Evolutionary conservation across 2,329 filamentous ascomycete genomes (phyloP).

Genomic region (Pochonia chlamydosporia): DNA sequence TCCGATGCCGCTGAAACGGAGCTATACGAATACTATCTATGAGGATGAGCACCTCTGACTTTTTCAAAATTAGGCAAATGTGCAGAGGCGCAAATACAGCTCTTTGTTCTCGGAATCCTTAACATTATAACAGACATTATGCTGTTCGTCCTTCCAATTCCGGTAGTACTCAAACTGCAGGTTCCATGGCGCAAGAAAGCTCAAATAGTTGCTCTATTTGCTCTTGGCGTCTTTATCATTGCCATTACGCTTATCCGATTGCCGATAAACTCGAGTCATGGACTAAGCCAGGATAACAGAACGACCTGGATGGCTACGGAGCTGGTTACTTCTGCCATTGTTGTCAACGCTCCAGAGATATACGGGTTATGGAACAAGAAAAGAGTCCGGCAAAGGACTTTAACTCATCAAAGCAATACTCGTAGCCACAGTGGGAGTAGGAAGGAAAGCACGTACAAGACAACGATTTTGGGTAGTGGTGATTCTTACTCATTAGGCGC

Average conservation of each 20-base stretch:
- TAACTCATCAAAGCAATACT: no score
- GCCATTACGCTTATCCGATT: constrained; percentile 31
- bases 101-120: constrained; percentile 24
- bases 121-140: constrained; percentile 28
- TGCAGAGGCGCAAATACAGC: constrained; percentile 23
- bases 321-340: constrained; percentile 23
- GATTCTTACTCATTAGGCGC: no score
- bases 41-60: no score
- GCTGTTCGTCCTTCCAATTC: constrained; percentile 19
- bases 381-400: no score
- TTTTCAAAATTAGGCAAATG: constrained; percentile 23
- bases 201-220: constrained; percentile 27
- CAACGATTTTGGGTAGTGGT: no score
- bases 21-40: no score
- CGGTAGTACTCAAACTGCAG: constrained; percentile 22
- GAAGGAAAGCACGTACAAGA: no score
- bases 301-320: constrained; percentile 33
- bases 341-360: constrained; percentile 32
- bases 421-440: no score
- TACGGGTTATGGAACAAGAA: constrained; percentile 27
- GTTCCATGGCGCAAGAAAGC: constrained; percentile 22
- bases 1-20: no score
- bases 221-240: constrained; percentile 33
- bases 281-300: constrained; percentile 27
- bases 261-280: constrained; percentile 29